Percentiles rank a stretch among this genome's conserved stretches.
These are phyloP conservation scores for Macrocybe sp. DNA, from an alignment of 1,284 basidiomycete species.

Conservation along the genomic window DNA sequence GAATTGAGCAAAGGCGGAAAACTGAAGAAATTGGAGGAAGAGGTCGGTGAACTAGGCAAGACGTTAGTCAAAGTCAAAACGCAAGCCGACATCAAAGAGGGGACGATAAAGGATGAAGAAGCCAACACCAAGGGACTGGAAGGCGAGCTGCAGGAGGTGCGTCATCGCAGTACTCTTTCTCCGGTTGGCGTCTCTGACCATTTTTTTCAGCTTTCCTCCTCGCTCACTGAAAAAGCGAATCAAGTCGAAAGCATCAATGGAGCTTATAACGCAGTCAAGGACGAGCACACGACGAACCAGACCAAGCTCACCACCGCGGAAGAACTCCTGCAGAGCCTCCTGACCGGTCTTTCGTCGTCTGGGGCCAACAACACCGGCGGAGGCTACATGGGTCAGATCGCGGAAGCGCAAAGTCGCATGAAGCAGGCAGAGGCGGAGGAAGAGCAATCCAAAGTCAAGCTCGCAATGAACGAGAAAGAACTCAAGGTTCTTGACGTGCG, in stretches of 20 bases:
- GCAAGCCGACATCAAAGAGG: conserved; percentile 81
- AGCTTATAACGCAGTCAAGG: conserved; percentile 68
- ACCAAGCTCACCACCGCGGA: conserved; percentile 73
- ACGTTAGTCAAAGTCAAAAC: conserved; percentile 85
- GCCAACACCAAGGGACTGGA: conserved; percentile 53
- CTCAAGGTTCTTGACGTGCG: conserved; percentile 73
- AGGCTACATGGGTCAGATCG: conserved; percentile 95
- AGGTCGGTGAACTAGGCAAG: conserved; percentile 78
- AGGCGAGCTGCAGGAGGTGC: conserved; percentile 58
- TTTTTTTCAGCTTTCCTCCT: conserved; percentile 45
- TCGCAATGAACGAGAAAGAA: conserved; percentile 80
- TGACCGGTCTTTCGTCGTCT: conserved; percentile 84
- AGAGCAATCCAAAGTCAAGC: conserved; percentile 78
- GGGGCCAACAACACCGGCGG: conserved; percentile 53
- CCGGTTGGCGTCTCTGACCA: background rate
- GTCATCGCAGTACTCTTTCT: conserved; percentile 16
- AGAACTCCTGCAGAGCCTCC: conserved; percentile 91
- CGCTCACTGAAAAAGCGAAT: conserved; percentile 51
- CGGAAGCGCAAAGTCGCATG: conserved; percentile 76
- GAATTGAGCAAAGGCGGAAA: conserved; percentile 78
- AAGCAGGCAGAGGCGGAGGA: conserved; percentile 82
- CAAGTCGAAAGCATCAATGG: conserved; percentile 59
- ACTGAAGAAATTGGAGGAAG: conserved; percentile 74
- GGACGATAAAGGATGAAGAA: conserved; percentile 79
- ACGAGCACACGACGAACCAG: conserved; percentile 63